Evolutionary conservation across 139 green algal species (phyloP).

Genomic region (Mesostigma viride): DNA sequence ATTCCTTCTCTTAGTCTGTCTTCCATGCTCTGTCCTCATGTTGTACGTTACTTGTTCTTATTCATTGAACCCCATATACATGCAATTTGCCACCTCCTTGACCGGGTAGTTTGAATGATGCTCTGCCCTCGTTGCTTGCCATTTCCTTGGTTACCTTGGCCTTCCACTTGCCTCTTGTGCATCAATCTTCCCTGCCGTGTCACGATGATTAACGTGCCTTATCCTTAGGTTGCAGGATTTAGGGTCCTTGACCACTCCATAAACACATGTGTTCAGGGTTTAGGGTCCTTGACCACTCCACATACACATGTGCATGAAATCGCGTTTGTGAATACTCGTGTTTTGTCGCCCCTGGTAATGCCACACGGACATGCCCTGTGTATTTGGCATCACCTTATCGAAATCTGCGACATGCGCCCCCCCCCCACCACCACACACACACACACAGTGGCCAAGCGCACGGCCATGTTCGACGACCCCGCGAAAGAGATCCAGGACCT

Average conservation of each 20-base stretch:
- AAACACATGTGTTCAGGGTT: background rate
- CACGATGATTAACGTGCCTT: background rate
- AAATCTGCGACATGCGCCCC: background rate
- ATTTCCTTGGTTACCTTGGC: background rate
- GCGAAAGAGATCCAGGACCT: slow-evolving; percentile 85
- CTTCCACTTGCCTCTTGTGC: background rate
- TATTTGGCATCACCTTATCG: background rate
- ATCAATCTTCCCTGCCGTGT: background rate
- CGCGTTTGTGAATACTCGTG: background rate
- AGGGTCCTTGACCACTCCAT: too few species aligned
- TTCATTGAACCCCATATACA: too few species aligned
- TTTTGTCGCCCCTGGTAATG: slow-evolving; percentile 3
- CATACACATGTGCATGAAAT: background rate
- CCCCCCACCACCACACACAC: too few species aligned
- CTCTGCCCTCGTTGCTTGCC: too few species aligned
- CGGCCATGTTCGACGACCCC: slow-evolving; percentile 93
- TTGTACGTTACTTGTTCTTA: too few species aligned
- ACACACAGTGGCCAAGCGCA: slow-evolving; percentile 87
- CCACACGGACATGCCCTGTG: background rate
- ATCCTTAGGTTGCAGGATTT: background rate
- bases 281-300: background rate
- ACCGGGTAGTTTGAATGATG: too few species aligned
- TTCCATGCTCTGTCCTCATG: too few species aligned
- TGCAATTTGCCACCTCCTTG: too few species aligned
- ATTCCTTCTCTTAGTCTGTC: too few species aligned